Evolutionary conservation across 768 basidiomycete genomes (phyloP).

Genomic region (Pleurotus eryngii): DNA sequence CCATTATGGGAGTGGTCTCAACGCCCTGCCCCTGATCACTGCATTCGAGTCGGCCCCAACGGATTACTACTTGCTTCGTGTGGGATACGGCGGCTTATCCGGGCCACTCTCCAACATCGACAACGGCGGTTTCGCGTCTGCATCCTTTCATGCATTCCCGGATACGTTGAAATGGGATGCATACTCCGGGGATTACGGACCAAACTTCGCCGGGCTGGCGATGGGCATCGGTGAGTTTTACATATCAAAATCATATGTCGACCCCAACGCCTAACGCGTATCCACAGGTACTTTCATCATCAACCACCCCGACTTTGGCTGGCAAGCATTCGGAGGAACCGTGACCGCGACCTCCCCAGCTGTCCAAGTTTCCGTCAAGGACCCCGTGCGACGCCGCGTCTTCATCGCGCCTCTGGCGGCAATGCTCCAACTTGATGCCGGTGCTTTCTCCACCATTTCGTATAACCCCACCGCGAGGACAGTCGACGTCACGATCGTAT

Average conservation of each 20-base stretch:
- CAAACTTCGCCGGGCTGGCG: constrained; percentile 53
- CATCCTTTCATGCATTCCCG: constrained; percentile 58
- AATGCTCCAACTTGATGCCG: constrained; percentile 46
- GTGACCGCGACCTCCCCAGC: constrained; percentile 37
- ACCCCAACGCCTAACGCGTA: not conserved
- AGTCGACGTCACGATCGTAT: constrained; percentile 38
- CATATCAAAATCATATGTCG: not conserved
- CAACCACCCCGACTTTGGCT: constrained; percentile 55
- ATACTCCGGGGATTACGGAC: constrained; percentile 59
- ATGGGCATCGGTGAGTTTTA: constrained; percentile 40
- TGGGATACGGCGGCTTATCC: constrained; percentile 49
- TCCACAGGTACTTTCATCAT: constrained; percentile 33
- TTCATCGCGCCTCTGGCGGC: constrained; percentile 49
- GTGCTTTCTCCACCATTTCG: constrained; percentile 42
- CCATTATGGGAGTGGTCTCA: constrained; percentile 56
- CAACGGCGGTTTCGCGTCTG: constrained; percentile 52
- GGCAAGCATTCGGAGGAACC: constrained; percentile 57
- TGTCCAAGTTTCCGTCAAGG: constrained; percentile 41
- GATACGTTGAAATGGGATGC: constrained; percentile 57
- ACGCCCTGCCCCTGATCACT: constrained; percentile 50
- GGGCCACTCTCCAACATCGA: constrained; percentile 57
- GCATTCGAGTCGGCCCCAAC: constrained; percentile 44
- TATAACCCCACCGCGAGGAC: constrained; percentile 35
- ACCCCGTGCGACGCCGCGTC: constrained; percentile 47
- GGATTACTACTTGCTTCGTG: constrained; percentile 49